Conservation (phyloP, 805 yeast species). For the Brettanomyces naardenensis region DNA sequence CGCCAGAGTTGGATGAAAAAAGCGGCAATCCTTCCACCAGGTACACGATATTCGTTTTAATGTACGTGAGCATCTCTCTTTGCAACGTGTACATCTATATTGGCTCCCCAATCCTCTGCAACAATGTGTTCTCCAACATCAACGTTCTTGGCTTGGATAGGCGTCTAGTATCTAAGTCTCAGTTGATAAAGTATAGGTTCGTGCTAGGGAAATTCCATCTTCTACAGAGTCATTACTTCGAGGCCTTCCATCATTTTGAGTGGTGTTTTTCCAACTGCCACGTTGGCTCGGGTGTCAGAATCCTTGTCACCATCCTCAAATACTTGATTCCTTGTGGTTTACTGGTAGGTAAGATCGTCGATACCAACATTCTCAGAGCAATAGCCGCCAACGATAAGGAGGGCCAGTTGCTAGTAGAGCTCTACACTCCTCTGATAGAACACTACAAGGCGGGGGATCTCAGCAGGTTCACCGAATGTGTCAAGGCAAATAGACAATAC, state of each 20-base stretch:
- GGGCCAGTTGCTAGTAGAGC: constrained; percentile 13
- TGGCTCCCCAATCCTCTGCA: constrained; percentile 49
- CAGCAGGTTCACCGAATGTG: constrained; percentile 24
- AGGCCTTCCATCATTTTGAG: constrained; percentile 38
- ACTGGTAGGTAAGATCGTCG: constrained; percentile 43
- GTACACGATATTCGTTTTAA: constrained; percentile 36
- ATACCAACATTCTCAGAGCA: constrained; percentile 19
- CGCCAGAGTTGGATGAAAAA: constrained; percentile 27
- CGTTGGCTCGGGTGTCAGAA: constrained; percentile 18
- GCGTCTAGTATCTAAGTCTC: constrained; percentile 31
- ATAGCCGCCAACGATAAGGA: constrained; percentile 10
- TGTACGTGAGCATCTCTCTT: constrained; percentile 40
- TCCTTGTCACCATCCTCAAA: constrained; percentile 32
- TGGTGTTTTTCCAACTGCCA: constrained; percentile 40
- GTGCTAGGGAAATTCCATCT: constrained; percentile 46
- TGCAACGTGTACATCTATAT: constrained; percentile 46
- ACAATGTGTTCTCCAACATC: constrained; percentile 55
- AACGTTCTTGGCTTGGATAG: constrained; percentile 40
- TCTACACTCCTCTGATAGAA: constrained; percentile 31
- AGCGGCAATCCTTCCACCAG: constrained; percentile 16
- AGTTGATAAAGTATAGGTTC: constrained; percentile 45
- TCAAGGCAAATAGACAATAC: constrained; percentile 30
- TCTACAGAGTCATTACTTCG: constrained; percentile 41
- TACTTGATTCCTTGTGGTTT: constrained; percentile 45
- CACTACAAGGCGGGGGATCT: constrained; percentile 37